phyloP scores from a whole-genome alignment of 208 protist genomes.

The Leishmania major region DNA sequence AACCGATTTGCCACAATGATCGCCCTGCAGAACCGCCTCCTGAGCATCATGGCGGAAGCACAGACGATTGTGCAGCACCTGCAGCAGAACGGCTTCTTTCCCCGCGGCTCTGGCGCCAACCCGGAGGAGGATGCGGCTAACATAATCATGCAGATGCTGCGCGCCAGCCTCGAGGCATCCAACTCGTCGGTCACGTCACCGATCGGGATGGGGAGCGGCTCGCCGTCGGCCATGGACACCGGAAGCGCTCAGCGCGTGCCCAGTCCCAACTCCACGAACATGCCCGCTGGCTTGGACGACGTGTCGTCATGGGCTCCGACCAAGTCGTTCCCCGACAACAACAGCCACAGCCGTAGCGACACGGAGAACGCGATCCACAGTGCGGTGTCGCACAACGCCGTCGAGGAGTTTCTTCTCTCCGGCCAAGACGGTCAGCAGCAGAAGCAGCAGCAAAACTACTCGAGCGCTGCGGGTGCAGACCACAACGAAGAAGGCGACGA shows the following conservation, averaged over 20 bases:
- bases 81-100: slow-evolving; percentile 50
- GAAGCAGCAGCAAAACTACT: slow-evolving; percentile 6
- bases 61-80: slow-evolving; percentile 43
- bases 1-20: slow-evolving; percentile 36
- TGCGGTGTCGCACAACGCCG: slow-evolving; percentile 28
- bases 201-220: slow-evolving; percentile 5
- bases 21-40: slow-evolving; percentile 48
- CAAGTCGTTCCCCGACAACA: slow-evolving; percentile 1
- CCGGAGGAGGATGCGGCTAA: slow-evolving; percentile 39
- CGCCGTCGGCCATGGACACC: background rate
- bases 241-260: background rate
- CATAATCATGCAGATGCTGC: slow-evolving; percentile 34
- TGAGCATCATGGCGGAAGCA: slow-evolving; percentile 45
- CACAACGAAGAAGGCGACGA: slow-evolving; percentile 19
- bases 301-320: background rate
- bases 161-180: slow-evolving; percentile 17
- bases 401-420: slow-evolving; percentile 29
- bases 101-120: slow-evolving; percentile 24
- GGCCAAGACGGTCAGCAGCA: slow-evolving; percentile 13
- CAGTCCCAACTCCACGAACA: slow-evolving; percentile 6
- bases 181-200: slow-evolving; percentile 4
- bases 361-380: slow-evolving; percentile 7
- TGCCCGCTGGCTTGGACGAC: background rate
- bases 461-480: background rate
- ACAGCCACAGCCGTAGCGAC: background rate